Base-by-base conservation (phyloP, 2,329 filamentous ascomycete species). In the Hypomyces perniciosus region DNA sequence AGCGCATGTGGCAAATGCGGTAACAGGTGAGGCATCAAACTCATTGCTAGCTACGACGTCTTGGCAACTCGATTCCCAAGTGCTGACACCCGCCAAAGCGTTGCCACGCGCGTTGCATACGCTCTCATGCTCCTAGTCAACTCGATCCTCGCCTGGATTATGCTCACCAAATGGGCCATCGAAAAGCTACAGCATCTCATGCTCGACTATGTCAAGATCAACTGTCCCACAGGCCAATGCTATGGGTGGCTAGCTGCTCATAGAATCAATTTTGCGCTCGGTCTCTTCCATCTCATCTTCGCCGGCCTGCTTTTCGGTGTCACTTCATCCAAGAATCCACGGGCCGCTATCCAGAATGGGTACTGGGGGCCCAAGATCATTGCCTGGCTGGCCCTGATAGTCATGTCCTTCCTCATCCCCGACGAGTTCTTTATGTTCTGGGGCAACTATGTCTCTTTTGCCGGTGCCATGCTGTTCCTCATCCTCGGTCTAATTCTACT, bases 131-230 rank as follows among this genome's bases (percentile, higher is more conserved):
- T 99, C 50, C 84, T 99, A 59, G 73, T 97, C 70, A 99, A 99
- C 78, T 96, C 92, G 53, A 96, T 97, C 57, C 69, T 97, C 46
- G 92, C 93, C 34, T 99, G 93, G 93, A 89, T 99, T 61, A 96
- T 97, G 90, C 90, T 99, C 73, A 99, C 93, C 26, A 89, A 90
- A 48, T 99, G 93, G 93, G 93, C 93, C 33, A 88, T 99, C 66
- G 89, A 96, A 63, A 97, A 97, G 68, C 78, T 99, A 5, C 85
- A 97, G 71, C 83, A 95, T 57, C 77, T 97, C 49, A 93, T 90
- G 9, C 79, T 99, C 58, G 90, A 97, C 71, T 97, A 96, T 65
- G 91, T 99, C 74, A 90, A 90, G 63, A 95, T 99, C 65, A 86
- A 86, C 63, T 99, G 93, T 67, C 85, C 89, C 29, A 91, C 88